These are phyloP conservation scores for Teratosphaeria zuluensis DNA, from an alignment of 2,329 filamentous ascomycete species.

Conservation along the genomic window DNA sequence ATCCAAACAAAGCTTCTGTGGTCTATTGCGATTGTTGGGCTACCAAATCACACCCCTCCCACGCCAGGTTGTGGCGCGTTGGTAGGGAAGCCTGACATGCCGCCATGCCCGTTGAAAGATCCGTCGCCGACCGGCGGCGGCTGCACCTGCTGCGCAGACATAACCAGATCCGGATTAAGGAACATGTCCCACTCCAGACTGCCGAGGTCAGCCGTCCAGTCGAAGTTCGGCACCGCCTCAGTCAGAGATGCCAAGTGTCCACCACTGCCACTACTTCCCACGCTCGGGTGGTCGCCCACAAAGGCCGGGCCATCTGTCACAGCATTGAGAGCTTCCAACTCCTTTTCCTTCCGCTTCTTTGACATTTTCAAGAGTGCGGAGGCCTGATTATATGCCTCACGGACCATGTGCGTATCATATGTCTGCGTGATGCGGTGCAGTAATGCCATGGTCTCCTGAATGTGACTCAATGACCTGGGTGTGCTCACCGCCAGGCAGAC, in stretches of 20 bases:
- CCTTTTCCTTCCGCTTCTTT: slow-evolving; percentile 23
- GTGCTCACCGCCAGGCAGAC: slow-evolving; percentile 33
- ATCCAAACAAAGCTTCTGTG: too few relatives aligned
- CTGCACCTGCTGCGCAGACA: slow-evolving; percentile 17
- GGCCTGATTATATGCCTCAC: slow-evolving; percentile 29
- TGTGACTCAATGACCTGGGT: slow-evolving; percentile 25
- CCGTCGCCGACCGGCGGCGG: slow-evolving; percentile 7
- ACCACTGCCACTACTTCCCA: slow-evolving; percentile 10
- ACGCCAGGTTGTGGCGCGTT: not conserved
- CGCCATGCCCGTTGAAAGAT: slow-evolving; percentile 10
- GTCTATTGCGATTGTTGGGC: too few relatives aligned
- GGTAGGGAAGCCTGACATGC: not conserved
- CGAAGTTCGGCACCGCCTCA: slow-evolving; percentile 20
- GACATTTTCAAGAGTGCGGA: slow-evolving; percentile 23
- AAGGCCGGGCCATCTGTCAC: slow-evolving; percentile 18
- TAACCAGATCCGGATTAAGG: slow-evolving; percentile 24
- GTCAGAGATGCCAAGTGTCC: slow-evolving; percentile 12
- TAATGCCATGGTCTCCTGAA: slow-evolving; percentile 29
- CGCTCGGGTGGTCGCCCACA: slow-evolving; percentile 19
- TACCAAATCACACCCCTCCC: not conserved
- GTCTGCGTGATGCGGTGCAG: slow-evolving; percentile 29
- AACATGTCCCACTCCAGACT: slow-evolving; percentile 27
- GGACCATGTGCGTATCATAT: slow-evolving; percentile 28
- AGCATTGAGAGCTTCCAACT: slow-evolving; percentile 20
- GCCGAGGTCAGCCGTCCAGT: slow-evolving; percentile 24